Evolutionary conservation across 2,329 filamentous ascomycete species (phyloP).

Genomic region (Trichothecium sympodiale): DNA sequence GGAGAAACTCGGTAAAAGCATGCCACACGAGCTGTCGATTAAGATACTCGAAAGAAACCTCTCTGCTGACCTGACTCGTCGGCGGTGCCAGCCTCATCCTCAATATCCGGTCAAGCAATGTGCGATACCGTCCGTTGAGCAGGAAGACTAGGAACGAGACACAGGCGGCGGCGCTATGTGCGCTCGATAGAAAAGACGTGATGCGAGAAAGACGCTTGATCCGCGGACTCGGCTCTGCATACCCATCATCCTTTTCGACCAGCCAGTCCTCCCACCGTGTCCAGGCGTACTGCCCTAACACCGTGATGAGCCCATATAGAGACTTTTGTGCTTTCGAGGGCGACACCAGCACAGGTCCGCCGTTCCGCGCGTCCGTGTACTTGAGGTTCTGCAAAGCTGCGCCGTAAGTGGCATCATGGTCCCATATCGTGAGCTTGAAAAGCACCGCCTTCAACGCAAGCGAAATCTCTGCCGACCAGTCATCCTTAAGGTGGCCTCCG

Average conservation of each 20-base stretch:
- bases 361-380: constrained; percentile 71
- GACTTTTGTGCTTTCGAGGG: constrained; percentile 78
- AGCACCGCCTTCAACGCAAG: constrained; percentile 65
- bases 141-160: constrained; percentile 84
- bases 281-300: constrained; percentile 85
- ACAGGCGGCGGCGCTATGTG: constrained; percentile 74
- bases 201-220: constrained; percentile 52
- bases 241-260: constrained; percentile 63
- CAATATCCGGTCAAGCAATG: constrained; percentile 74
- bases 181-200: constrained; percentile 57
- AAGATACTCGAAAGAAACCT: constrained; percentile 95
- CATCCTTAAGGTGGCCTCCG: constrained; percentile 63
- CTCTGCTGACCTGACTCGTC: constrained; percentile 73
- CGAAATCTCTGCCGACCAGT: constrained; percentile 79
- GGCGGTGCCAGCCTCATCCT: constrained; percentile 77
- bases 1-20: constrained; percentile 97
- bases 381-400: constrained; percentile 84
- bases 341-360: constrained; percentile 49
- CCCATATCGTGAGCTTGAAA: constrained; percentile 95
- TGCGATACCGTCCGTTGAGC: constrained; percentile 82
- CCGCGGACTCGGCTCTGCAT: constrained; percentile 45
- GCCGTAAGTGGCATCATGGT: constrained; percentile 90
- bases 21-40: constrained; percentile 98
- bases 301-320: constrained; percentile 73
- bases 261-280: constrained; percentile 85